phyloP scores from a whole-genome alignment of 306 rosid species.

The Macrotyloma uniflorum region DNA sequence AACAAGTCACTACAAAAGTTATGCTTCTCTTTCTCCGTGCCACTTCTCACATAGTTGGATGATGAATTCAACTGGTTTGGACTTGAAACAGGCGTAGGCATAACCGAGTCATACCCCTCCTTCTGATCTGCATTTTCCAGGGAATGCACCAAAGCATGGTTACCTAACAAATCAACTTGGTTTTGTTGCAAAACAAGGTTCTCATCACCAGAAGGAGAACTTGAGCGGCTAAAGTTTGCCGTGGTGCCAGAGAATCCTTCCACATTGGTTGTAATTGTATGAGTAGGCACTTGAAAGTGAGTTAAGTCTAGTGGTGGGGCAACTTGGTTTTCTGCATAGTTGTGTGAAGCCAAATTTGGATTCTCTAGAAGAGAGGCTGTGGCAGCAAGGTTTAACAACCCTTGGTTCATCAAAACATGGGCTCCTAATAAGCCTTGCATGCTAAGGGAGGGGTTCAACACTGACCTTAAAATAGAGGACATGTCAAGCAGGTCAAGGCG shows the following conservation, averaged over 20 bases:
- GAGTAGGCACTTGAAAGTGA: constrained; percentile 33
- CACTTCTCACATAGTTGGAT: constrained; percentile 47
- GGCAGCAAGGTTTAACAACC: constrained; percentile 49
- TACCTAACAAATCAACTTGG: constrained; percentile 39
- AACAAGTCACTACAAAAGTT: constrained; percentile 64
- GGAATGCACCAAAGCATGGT: constrained; percentile 20
- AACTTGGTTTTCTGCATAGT: constrained; percentile 34
- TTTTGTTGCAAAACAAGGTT: constrained; percentile 37
- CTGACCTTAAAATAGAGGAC: constrained; percentile 55
- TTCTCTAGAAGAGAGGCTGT: constrained; percentile 50
- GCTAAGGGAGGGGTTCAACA: constrained; percentile 57
- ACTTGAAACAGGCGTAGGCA: constrained; percentile 66
- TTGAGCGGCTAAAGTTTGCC: constrained; percentile 34
- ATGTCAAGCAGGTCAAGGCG: constrained; percentile 72
- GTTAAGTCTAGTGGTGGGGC: constrained; percentile 28
- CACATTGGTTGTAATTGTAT: constrained; percentile 31
- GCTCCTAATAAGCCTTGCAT: constrained; percentile 56
- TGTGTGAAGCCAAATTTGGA: constrained; percentile 39
- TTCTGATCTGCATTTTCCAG: constrained; percentile 30
- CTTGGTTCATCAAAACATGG: constrained; percentile 59
- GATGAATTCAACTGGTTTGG: constrained; percentile 62
- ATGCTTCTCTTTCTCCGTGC: constrained; percentile 66
- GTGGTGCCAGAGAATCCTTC: constrained; percentile 29
- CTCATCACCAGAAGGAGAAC: constrained; percentile 40
- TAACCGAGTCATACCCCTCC: constrained; percentile 54